Base-by-base conservation (phyloP, 78 protist species). In the Guillardia theta region DNA sequence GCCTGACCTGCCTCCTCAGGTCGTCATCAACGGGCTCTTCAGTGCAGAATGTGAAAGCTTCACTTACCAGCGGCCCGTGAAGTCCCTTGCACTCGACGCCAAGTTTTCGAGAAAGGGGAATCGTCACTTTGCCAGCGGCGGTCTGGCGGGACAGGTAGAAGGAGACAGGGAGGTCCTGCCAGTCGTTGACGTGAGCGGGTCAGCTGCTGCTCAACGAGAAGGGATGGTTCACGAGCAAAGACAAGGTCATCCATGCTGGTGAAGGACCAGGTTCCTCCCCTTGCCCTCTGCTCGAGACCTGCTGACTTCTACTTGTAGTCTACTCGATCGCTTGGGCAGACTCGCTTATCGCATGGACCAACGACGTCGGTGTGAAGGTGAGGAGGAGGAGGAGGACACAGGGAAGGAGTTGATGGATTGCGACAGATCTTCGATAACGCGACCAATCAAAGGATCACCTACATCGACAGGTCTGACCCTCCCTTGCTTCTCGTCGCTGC, bases 261-360 rank as follows among this genome's bases (percentile, higher is more conserved):
- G 98, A 97, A 15, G 96, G 95, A 6, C 45, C 94, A 15, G 19
- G 19, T 70, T 70, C 18, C 30, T 9, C 10, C 44, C 43, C n/a
- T 36, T 36, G 10, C n/a, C n/a, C n/a, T n/a, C n/a, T n/a, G n/a
- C n/a, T n/a, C n/a, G n/a, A n/a, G n/a, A n/a, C n/a, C n/a, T n/a
- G n/a, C n/a, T n/a, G n/a, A n/a, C n/a, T n/a, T n/a, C n/a, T n/a
- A n/a, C n/a, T n/a, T n/a, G n/a, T n/a, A 4, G 45, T 98, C 41
- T 70, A 70, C 83, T 15, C 47, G 78, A 95, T 39, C 18, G 48
- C 62, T 48, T 98, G 99, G 99, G 94, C 95, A 45, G 96, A 96
- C 22, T 30, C 92, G 6, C 95, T 96, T 48, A 96, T 98, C 12
- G 99, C 98, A 3, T 98, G 99, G 99, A 97, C 98, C 18, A 97